A percentile compares a stretch with the other conserved stretches of the same genome.
phyloP scores from a whole-genome alignment of 495 filamentous ascomycete genomes.

The Aspergillus wentii region DNA sequence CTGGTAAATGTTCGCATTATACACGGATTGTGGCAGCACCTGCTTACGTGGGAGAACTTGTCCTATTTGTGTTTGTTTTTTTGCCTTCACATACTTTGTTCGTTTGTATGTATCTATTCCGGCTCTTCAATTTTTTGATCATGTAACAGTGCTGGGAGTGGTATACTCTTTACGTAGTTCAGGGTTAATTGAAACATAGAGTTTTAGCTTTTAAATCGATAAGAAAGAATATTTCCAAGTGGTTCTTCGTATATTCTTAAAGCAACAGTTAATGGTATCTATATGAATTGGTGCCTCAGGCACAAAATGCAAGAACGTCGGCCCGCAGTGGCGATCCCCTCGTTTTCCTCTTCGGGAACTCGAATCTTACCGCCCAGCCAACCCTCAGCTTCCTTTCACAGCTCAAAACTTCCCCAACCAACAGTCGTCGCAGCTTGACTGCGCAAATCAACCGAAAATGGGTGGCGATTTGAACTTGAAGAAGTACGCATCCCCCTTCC shows the following conservation, averaged over 20 bases:
- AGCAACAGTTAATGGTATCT: too few relatives aligned
- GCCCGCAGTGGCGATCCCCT: too few relatives aligned
- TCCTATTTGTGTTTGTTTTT: slow-evolving; percentile 5
- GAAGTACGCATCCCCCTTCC: too few relatives aligned
- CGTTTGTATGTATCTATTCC: slow-evolving; percentile 21
- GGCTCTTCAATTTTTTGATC: too few relatives aligned
- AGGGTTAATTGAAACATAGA: too few relatives aligned
- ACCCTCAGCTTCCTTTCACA: background rate
- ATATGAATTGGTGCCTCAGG: slow-evolving; percentile 2
- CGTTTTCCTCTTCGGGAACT: slow-evolving; percentile 4
- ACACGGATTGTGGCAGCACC: slow-evolving; percentile 10
- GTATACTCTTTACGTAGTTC: too few relatives aligned
- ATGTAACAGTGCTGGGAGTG: too few relatives aligned
- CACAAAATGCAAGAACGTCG: slow-evolving; percentile 1
- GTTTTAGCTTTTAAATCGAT: too few relatives aligned
- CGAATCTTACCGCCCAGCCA: background rate
- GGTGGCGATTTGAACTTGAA: slow-evolving; percentile 91
- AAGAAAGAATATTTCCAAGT: too few relatives aligned
- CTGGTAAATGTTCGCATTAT: slow-evolving; percentile 17
- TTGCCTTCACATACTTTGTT: slow-evolving; percentile 3
- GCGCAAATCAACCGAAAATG: slow-evolving; percentile 49
- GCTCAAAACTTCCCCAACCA: slow-evolving; percentile 5
- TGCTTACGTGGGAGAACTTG: slow-evolving; percentile 2
- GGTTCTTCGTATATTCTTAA: too few relatives aligned
- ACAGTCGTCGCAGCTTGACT: slow-evolving; percentile 10